Evolutionary conservation across 768 basidiomycete species (phyloP), one percentile per base, ranked within the genome.

Genomic region (Mycena pura): DNA sequence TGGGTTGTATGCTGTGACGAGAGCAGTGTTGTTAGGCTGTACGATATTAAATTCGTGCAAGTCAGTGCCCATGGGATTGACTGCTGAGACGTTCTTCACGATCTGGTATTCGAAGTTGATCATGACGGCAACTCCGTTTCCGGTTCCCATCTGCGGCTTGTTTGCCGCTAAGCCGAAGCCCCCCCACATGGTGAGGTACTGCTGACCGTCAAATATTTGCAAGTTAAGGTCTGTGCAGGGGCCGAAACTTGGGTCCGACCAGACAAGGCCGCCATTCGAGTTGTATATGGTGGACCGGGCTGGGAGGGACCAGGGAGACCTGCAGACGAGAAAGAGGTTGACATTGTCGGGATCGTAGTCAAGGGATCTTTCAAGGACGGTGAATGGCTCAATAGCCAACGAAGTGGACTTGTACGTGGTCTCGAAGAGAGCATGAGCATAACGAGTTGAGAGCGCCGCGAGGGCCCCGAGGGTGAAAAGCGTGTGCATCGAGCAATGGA

Each of bases 11-110:
- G 49, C 48, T 10, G 62, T 48, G 29, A 58, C 24, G 36, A 63
- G 56, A 2, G 45, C 56, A 8, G 62, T 57, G 50, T 63, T 63
- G 29, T 36, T 36, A 5, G 59, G 44, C 19, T 53, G 28, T n/a
- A 48, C 56, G 21, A 62, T 57, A 21, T 54, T 46, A 45, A 63
- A 63, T 24, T 63, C 56, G 39, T 57, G 62, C 22, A 54, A 8
- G 32, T 62, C 61, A 5, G 53, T 62, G 29, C 51, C 48, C 7
- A 25, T 15, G 8, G 46, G 46, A 14, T 57, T 57, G 11, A 43
- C 56, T 8, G 56, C 61, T 5, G 54, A 44, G 15, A 57, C 61
- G n/a, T 62, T 63, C 43, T 5, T 36, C 19, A 54, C 62, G 6
- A 46, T 21, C 38, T 63, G 28, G 43, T 63, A 63, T 6, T 28